Base-by-base conservation (phyloP, 768 basidiomycete genomes). In the Mycena chlorophos region DNA sequence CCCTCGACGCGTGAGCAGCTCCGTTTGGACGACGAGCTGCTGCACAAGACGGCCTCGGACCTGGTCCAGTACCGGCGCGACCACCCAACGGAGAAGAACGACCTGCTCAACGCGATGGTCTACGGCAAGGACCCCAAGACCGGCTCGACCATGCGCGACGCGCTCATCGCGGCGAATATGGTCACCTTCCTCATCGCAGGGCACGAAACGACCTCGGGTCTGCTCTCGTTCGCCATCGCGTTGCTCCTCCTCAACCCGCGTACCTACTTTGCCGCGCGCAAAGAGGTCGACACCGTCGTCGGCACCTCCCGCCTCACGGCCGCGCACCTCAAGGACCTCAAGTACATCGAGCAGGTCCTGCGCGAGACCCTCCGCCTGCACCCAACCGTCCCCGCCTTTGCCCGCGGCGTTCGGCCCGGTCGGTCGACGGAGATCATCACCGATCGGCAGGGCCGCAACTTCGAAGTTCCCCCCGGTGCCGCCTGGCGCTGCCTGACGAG, bases 161-260 rank as follows among this genome's bases (percentile, higher is more conserved):
- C 76, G 42, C 73, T 69, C 29, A 80, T 81, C 31, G 62, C 71
- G 3, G 55, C 69, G 42, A 79, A 81, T 65, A 25, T 46, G 22
- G 13, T n/a, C 23, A 81, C 80, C 2, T 81, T 81, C 70, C 64
- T 81, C 16, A 75, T 80, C 23, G 80, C 80, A 14, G 79, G 75
- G 17, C 48, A 49, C 30, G 22, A 30, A 34, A 19, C 30, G 3
- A 14, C 22, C 14, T n/a, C 73, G 53, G 75, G 75, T 2, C 65
- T 75, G 58, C 68, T 80, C 25, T 71, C 72, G 0, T 79, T 78
- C 61, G 58, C 69, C 12, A 58, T 73, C 0, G 77, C 78, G 60
- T 72, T 74, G 56, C 68, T 84, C 13, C 69, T 83, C 20, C 68
- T 4, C 45, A 46, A 46, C 22, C 26, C 45, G 14, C 22, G 23